Conservation (phyloP, 2,329 filamentous ascomycete species). For the Fusarium nisikadoi region DNA sequence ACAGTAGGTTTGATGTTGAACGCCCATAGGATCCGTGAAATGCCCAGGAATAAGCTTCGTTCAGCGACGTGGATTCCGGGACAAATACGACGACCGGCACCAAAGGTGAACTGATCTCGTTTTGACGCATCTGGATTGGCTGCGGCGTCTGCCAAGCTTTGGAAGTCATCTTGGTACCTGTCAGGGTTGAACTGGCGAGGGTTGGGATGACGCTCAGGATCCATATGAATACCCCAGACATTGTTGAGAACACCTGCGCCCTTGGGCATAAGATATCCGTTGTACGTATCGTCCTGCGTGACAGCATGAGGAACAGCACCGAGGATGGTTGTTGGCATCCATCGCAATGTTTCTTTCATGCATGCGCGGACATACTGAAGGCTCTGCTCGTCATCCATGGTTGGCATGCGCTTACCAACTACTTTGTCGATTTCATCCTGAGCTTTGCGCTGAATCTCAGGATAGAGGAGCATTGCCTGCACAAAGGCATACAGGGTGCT, state of each 20-base stretch:
- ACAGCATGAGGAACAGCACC: conserved; percentile 53
- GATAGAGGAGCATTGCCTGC: conserved; percentile 58
- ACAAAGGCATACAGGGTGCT: conserved; percentile 49
- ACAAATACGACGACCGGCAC: conserved; percentile 28
- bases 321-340: conserved; percentile 45
- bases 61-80: conserved; percentile 33
- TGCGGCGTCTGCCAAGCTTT: conserved; percentile 20
- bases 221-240: conserved; percentile 62
- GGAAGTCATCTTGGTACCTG: conserved; percentile 36
- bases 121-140: conserved; percentile 9
- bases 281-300: conserved; percentile 42
- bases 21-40: conserved; percentile 22
- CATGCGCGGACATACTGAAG: conserved; percentile 56
- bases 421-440: conserved; percentile 57
- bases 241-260: conserved; percentile 40
- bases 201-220: conserved; percentile 70
- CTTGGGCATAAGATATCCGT: conserved; percentile 44
- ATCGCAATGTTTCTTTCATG: conserved; percentile 49
- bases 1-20: conserved; percentile 8
- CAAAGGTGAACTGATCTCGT: conserved; percentile 30
- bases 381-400: conserved; percentile 53
- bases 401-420: conserved; percentile 55
- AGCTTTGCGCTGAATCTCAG: conserved; percentile 54
- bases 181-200: conserved; percentile 50
- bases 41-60: conserved; percentile 21